Evolutionary conservation across 2,329 filamentous ascomycete genomes (phyloP).

Genomic region (Paecilomyces fulvus): DNA sequence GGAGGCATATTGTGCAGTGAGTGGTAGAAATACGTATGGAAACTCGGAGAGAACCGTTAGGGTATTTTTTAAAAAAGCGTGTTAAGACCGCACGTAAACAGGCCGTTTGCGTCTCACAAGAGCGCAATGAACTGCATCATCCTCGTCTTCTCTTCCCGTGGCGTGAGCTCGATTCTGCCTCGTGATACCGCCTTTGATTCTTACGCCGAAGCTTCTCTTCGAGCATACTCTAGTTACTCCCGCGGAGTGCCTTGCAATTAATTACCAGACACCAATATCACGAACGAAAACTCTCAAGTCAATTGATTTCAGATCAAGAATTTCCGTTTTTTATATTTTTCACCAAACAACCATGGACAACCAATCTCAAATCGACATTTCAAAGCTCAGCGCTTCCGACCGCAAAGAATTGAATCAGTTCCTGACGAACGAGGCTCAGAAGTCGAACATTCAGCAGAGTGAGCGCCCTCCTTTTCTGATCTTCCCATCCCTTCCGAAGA

Average conservation of each 20-base stretch:
- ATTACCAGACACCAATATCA: background rate
- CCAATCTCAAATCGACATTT: conserved; percentile 50
- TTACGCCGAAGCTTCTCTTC: background rate
- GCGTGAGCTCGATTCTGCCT: conserved; percentile 18
- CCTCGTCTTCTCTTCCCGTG: background rate
- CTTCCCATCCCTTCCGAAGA: no score
- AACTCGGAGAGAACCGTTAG: background rate
- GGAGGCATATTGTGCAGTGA: conserved; percentile 46
- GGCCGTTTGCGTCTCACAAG: background rate
- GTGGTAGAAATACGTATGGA: background rate
- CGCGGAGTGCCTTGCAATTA: background rate
- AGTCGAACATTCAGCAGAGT: conserved; percentile 52
- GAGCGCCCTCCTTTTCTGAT: conserved; percentile 8
- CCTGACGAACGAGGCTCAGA: conserved; percentile 75
- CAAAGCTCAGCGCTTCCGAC: conserved; percentile 69
- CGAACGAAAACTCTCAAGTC: background rate
- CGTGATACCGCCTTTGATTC: conserved; percentile 13
- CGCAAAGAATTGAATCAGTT: conserved; percentile 84
- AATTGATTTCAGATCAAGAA: background rate
- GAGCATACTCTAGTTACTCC: background rate
- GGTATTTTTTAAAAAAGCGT: background rate
- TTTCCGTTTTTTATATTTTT: background rate
- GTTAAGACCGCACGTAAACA: background rate
- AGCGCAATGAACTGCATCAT: background rate
- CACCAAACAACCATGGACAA: conserved; percentile 24